Evolutionary conservation across 805 yeast species (phyloP), one percentile per base, ranked within the genome.

Genomic region (Yarrowia osloensis): DNA sequence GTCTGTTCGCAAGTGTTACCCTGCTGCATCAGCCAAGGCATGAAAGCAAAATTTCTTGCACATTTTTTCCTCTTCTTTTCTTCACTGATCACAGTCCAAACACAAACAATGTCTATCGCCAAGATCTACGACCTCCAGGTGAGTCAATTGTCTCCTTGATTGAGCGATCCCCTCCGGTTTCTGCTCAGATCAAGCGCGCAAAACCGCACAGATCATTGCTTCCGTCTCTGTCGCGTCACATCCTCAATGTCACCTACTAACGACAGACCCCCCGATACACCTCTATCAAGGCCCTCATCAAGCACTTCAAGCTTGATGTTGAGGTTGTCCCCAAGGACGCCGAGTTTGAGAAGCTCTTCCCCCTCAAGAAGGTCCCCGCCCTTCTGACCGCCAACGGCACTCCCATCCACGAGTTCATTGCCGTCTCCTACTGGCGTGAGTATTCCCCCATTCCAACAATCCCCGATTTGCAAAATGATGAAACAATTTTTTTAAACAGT

Each of bases 361-460:
- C 90, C 70, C 77, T 82, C 73, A 78, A 77, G 70, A 83, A 81
- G 78, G 81, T 84, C 70, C 92, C 92, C 71, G 84, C 86, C 71
- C 86, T 86, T 72, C 71, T 82, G 74, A 89, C 89, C 69, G 85
- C 86, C 69, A 84, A 87, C 74, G 92, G 92, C 52, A 82, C 80
- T 81, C 82, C 82, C 75, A 81, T 88, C 74, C 79, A 81, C 73
- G 92, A 88, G 82, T 79, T 81, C 70, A 81, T 86, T 73, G 91
- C 93, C 73, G 80, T 89, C 75, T 71, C 81, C 69, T 72, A 82
- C 77, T 86, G 88, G 81, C 73, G 81, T 79, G 77, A 75, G 81
- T 78, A 67, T 61, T 24, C 22, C 28, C 35, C 21, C 17, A 1
- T 6, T 2, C 24, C 22, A 21, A n/a, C 17, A 21, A 17, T n/a